Base-by-base conservation (phyloP, 2,329 filamentous ascomycete genomes). In the Neopestalotiopsis clavispora region DNA sequence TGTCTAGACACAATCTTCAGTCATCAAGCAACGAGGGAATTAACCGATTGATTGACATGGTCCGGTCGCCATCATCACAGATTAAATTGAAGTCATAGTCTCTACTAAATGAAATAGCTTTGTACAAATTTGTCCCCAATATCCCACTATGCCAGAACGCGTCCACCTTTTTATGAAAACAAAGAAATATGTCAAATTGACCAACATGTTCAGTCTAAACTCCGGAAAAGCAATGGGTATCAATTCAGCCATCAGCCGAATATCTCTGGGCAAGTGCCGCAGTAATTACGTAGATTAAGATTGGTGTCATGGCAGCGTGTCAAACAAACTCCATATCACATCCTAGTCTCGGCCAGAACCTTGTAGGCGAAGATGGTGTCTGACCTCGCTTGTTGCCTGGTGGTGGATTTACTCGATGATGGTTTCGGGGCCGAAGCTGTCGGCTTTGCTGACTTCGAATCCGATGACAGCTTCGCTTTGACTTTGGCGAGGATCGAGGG, bases 321-420 rank as follows among this genome's bases (percentile, higher is more conserved):
- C 57, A 12, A 59, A 17, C 20, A 34, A 34, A 34, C 34, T 23
- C 23, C 30, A 20, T 23, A 62, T 52, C 17, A 52, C 30, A 62
- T 62, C 17, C 59, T 30, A 4, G 30, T 62, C 32, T 62, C 61
- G 38, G 61, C 61, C 4, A 64, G 38, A 12, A 64, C 61, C 61
- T 64, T 34, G 40, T 49, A 64, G 4, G 61, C 61, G n/a, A 64
- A 64, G 61, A 52, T 12, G 20, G 61, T 64, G 14, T 64, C 61
- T 49, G 61, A 38, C 61, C 61, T 64, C n/a, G 61, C 61, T 52
- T 64, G 61, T 7, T 40, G 38, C 23, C 20, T 64, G n/a, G 14
- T n/a, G 28, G 32, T 9, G 6, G n/a, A 20, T 34, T 20, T 20
- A 12, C 40, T 20, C 42, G 40, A 64, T 2, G 61, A 64, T 20